Percentiles rank a stretch among this genome's conserved stretches.
phyloP scores from a whole-genome alignment of 192 early-diverging fungal genomes.

The Coemansia sp. region DNA sequence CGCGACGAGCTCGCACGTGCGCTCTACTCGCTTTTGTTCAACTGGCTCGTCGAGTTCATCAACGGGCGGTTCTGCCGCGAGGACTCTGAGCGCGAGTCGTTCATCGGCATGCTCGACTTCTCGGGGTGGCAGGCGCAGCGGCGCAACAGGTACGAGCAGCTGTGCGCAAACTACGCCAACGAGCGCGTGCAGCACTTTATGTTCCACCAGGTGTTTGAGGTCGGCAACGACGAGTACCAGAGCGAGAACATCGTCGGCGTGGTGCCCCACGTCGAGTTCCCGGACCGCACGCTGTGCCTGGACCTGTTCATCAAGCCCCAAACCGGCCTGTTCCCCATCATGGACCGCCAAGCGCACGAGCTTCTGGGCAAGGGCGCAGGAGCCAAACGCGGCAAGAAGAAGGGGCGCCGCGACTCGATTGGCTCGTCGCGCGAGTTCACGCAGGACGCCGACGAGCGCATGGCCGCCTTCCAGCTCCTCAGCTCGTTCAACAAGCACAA shows the following conservation, averaged over 20 bases:
- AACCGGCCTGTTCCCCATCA: slow-evolving; percentile 74
- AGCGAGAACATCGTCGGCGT: slow-evolving; percentile 70
- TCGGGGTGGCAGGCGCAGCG: slow-evolving; percentile 84
- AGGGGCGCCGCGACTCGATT: slow-evolving; percentile 30
- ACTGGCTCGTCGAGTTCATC: slow-evolving; percentile 90
- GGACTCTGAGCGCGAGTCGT: slow-evolving; percentile 63
- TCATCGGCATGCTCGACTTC: slow-evolving; percentile 64
- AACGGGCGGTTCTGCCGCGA: slow-evolving; percentile 81
- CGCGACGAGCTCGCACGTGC: slow-evolving; percentile 78
- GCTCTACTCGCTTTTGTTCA: slow-evolving; percentile 88
- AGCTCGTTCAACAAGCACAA: slow-evolving; percentile 41
- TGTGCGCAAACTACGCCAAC: slow-evolving; percentile 71
- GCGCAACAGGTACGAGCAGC: slow-evolving; percentile 64
- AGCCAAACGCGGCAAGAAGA: slow-evolving; percentile 9
- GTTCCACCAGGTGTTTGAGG: slow-evolving; percentile 46
- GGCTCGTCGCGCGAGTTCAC: slow-evolving; percentile 37
- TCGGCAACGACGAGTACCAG: slow-evolving; percentile 74
- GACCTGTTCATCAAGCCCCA: slow-evolving; percentile 66
- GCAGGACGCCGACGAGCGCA: slow-evolving; percentile 25
- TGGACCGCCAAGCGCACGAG: slow-evolving; percentile 60
- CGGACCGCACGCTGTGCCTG: slow-evolving; percentile 64
- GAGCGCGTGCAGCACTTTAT: slow-evolving; percentile 64
- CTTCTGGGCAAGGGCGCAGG: slow-evolving; percentile 20
- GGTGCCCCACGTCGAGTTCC: slow-evolving; percentile 66
- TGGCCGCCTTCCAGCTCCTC: slow-evolving; percentile 45